Base-by-base conservation (phyloP, 768 basidiomycete genomes). In the Boletus tylopilopsis region DNA sequence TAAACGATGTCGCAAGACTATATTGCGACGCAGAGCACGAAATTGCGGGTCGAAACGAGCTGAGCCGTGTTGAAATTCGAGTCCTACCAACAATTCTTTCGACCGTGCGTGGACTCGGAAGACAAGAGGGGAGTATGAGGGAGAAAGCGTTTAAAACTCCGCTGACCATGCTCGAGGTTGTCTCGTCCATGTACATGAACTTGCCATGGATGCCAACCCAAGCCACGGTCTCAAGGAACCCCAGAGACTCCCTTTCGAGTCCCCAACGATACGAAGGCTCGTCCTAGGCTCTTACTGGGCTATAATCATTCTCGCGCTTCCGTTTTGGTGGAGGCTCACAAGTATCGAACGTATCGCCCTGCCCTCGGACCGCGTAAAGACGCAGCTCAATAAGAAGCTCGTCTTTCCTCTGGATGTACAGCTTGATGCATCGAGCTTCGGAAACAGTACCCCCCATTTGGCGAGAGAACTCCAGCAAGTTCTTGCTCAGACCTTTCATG, bases 301-400 rank as follows among this genome's bases (percentile, higher is more conserved):
- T 22, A 69, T 92, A 23, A 76, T 96, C 30, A 55, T 95, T 29
- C 69, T 91, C 7, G 86, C 85, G 2, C 51, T 94, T 18, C 96
- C 96, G 3, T 76, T 91, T 42, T 99, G 96, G 96, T 97, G 93
- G 92, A 76, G 75, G 43, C 85, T 88, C 23, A 98, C 96, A 5
- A 89, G 88, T 55, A 95, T 98, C 24, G 79, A 94, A 61, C 81
- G 94, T 23, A 74, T 88, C 15, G 72, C 85, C 0, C 72, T 96
- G 12, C 91, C 94, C 2, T 71, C 75, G 8, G 67, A 70, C 36
- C 77, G 80, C 19, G 83, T 94, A 29, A 65, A 66, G 34, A 73
- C 75, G 6, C 76, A 84, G 57, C 72, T 78, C 36, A 65, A 69
- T 40, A 73, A 71, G 50, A 64, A 68, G 33, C 70, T 81, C 19